phyloP scores from a whole-genome alignment of 148 eudicot genomes.

The Spergularia bocconei region DNA sequence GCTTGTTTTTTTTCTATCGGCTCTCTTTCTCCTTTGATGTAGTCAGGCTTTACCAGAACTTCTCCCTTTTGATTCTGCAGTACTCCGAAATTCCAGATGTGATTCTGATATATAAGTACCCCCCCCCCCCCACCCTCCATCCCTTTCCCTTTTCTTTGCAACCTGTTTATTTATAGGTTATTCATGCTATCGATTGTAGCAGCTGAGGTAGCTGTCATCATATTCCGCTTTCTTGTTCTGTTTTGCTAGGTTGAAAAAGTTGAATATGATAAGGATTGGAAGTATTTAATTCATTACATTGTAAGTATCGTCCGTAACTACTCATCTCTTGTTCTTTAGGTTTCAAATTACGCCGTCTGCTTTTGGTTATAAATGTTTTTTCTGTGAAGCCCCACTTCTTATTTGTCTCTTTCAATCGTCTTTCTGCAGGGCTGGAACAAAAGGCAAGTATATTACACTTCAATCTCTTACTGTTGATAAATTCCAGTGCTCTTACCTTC shows the following conservation, averaged over 20 bases:
- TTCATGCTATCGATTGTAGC: background rate
- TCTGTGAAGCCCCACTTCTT: background rate
- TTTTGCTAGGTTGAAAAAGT: conserved; percentile 18
- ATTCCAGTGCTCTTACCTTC: conserved; percentile 15
- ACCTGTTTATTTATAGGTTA: background rate
- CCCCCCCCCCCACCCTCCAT: background rate
- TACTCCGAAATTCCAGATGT: background rate
- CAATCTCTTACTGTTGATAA: conserved; percentile 2
- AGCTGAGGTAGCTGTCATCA: conserved; percentile 9
- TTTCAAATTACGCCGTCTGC: background rate
- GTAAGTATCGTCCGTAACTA: conserved; percentile 5
- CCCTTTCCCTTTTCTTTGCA: background rate
- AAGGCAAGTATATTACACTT: conserved; percentile 16
- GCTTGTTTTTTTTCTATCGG: too few relatives aligned
- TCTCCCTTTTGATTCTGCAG: background rate
- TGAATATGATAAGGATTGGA: conserved; percentile 11
- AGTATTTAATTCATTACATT: conserved; percentile 14
- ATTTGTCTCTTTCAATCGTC: background rate
- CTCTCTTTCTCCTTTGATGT: background rate
- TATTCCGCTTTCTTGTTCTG: conserved; percentile 10
- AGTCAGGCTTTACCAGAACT: background rate
- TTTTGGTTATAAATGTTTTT: background rate
- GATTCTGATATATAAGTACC: background rate
- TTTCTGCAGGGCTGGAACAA: conserved; percentile 16
- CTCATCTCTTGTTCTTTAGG: background rate